Base-by-base conservation (phyloP, 2,329 filamentous ascomycete species). In the Cladosporium cucumerinum region DNA sequence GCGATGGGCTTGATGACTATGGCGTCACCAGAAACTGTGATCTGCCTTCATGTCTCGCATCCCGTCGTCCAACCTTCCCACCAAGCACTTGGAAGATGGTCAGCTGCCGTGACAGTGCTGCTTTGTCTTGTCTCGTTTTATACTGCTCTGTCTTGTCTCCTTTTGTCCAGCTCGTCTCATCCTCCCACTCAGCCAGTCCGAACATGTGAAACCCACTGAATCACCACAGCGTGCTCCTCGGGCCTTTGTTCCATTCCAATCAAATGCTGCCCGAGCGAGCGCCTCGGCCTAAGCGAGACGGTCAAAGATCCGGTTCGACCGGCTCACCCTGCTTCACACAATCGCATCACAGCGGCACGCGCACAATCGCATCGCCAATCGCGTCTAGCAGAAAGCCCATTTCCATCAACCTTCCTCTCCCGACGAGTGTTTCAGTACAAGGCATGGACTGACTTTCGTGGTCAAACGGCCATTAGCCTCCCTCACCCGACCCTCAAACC, bases 1-100 rank as follows among this genome's bases (percentile, higher is more conserved):
- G 26, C 1, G 18, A n/a, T 26, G 26, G 16, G 25, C 49, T 26
- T 28, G 39, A 21, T n/a, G 23, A 3, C 26, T n/a, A 54, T 54
- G 51, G 18, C 51, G 51, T 54, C 51, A 54, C 51, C 5, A 5
- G 18, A 43, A 43, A 46, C 39, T 23, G 18, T n/a, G 49, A 52
- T 52, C 34, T 39, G 34, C 26, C 49, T 52, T 52, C 49, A 52
- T 52, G 49, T 52, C 49, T 52, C 49, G 49, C 43, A 49, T 16
- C 49, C 16, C 16, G 5, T 54, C 16, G 11, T 14, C 49, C n/a
- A n/a, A n/a, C n/a, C n/a, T n/a, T n/a, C n/a, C n/a, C n/a, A n/a
- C n/a, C n/a, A n/a, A n/a, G n/a, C n/a, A n/a, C n/a, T n/a, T n/a
- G n/a, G n/a, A n/a, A n/a, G n/a, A n/a, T 11, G 51, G 51, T 30